A percentile compares a stretch with the other conserved stretches of the same genome.
These are phyloP conservation scores for Podochytrium sp. DNA, from an alignment of 192 early-diverging fungal species.

Conservation along the genomic window DNA sequence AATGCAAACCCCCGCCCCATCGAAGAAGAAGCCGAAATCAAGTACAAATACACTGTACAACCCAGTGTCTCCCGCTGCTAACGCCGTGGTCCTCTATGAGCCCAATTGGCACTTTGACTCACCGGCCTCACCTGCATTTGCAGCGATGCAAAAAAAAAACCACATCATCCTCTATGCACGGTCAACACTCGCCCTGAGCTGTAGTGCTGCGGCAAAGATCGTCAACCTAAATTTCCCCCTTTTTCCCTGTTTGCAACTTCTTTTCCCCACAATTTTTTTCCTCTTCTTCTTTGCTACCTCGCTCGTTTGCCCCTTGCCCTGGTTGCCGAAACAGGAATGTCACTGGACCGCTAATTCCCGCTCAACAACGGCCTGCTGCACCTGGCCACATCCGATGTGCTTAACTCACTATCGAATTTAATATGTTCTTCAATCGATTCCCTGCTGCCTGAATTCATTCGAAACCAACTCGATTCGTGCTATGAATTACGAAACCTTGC, in stretches of 20 bases:
- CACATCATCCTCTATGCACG: slow-evolving; percentile 65
- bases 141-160: slow-evolving; percentile 53
- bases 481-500: too few species aligned
- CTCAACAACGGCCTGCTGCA: slow-evolving; percentile 20
- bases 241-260: background rate
- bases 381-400: slow-evolving; percentile 59
- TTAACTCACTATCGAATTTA: slow-evolving; percentile 60
- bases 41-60: slow-evolving; percentile 1
- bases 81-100: background rate
- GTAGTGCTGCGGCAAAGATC: slow-evolving; percentile 81
- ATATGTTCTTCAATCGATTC: slow-evolving; percentile 71
- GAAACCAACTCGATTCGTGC: too few species aligned
- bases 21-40: background rate
- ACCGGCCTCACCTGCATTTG: background rate
- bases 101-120: background rate
- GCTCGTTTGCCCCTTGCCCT: slow-evolving; percentile 65
- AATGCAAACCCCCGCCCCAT: too few species aligned
- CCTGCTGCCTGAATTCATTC: too few species aligned
- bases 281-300: slow-evolving; percentile 76
- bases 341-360: slow-evolving; percentile 65
- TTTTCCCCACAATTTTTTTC: slow-evolving; percentile 61
- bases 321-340: slow-evolving; percentile 60
- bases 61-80: slow-evolving; percentile 24
- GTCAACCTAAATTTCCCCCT: slow-evolving; percentile 71
- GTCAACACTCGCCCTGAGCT: slow-evolving; percentile 64